phyloP scores from a whole-genome alignment of 176 grass and related monocot species.

The Triticum timopheevii region DNA sequence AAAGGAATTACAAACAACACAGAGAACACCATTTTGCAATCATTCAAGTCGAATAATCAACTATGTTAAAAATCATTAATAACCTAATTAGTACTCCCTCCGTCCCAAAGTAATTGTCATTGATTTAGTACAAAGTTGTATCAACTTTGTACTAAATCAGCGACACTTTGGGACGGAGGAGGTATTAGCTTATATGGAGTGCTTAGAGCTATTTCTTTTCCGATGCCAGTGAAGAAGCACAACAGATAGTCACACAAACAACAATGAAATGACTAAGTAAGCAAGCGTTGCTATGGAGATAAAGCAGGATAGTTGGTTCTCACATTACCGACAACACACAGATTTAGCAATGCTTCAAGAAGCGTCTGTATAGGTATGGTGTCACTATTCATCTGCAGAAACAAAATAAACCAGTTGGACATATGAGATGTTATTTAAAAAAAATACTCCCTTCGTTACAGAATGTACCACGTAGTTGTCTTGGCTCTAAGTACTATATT shows the following conservation, averaged over 20 bases:
- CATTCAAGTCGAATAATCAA: background rate
- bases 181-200: background rate
- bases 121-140: no score
- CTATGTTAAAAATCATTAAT: background rate
- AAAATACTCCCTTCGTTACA: background rate
- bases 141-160: no score
- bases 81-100: background rate
- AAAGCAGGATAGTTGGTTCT: slow-evolving; percentile 25
- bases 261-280: slow-evolving; percentile 8
- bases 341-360: slow-evolving; percentile 72
- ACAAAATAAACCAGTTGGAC: slow-evolving; percentile 24
- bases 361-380: slow-evolving; percentile 47
- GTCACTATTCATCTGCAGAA: slow-evolving; percentile 60
- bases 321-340: slow-evolving; percentile 71
- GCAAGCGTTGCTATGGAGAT: slow-evolving; percentile 18
- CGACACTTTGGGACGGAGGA: no score
- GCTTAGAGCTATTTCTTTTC: background rate
- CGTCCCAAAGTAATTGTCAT: no score
- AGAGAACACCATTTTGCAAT: background rate
- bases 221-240: slow-evolving; percentile 14
- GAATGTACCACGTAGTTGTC: background rate
- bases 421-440: slow-evolving; percentile 3
- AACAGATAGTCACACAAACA: background rate
- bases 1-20: background rate
- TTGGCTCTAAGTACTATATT: background rate